Evolutionary conservation across 164 flowering plant species (phyloP).

Genomic region (Annona squamosa): DNA sequence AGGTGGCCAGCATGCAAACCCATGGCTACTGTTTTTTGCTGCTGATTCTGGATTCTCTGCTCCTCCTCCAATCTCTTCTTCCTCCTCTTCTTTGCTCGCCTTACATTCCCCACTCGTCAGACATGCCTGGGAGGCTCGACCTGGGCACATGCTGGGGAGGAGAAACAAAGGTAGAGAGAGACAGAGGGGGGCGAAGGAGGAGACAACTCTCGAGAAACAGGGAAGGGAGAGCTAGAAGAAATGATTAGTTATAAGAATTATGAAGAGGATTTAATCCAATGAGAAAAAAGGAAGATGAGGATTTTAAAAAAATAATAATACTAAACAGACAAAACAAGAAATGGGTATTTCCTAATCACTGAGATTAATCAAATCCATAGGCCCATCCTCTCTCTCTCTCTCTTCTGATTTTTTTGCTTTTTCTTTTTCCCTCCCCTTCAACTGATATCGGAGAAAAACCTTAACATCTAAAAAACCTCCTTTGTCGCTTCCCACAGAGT

Average conservation of each 20-base stretch:
- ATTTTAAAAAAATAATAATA: no score
- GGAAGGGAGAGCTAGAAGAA: background rate
- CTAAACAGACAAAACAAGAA: background rate
- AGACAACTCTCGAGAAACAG: background rate
- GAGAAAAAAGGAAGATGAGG: background rate
- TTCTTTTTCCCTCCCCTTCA: background rate
- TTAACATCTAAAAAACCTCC: background rate
- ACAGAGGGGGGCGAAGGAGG: background rate
- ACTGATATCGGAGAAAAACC: conserved; percentile 5
- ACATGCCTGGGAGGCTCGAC: background rate
- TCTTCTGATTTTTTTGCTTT: no score
- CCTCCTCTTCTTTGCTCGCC: background rate
- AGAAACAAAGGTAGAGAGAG: background rate
- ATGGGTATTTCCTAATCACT: conserved; percentile 1
- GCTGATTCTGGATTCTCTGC: background rate
- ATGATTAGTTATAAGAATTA: background rate
- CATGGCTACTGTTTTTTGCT: background rate
- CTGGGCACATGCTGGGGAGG: conserved; percentile 1
- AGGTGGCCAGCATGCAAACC: background rate
- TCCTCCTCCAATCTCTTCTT: background rate
- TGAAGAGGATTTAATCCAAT: background rate
- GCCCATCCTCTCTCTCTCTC: background rate
- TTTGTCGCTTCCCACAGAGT: background rate
- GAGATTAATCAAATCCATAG: background rate
- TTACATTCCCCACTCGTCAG: background rate